phyloP scores from a whole-genome alignment of 768 basidiomycete genomes.

The Multifurca ochricompacta region DNA sequence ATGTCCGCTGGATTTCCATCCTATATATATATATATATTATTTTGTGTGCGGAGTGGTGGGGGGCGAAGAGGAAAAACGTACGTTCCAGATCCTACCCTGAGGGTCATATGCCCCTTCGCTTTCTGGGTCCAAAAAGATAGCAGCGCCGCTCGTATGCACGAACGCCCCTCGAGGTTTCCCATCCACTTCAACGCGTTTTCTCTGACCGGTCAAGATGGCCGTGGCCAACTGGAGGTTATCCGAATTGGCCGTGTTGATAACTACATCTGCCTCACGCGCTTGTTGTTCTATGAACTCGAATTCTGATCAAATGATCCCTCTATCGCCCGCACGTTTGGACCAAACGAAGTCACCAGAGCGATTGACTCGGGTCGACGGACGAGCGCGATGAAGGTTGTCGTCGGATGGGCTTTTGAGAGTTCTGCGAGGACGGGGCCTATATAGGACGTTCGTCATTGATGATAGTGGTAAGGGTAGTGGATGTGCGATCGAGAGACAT shows the following conservation, averaged over 20 bases:
- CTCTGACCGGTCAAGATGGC: slow-evolving; percentile 12
- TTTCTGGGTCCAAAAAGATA: not conserved
- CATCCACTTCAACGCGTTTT: slow-evolving; percentile 1
- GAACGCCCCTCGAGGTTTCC: not conserved
- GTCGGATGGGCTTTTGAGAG: not conserved
- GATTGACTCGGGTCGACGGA: not conserved
- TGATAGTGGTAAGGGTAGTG: no score
- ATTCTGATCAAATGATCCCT: not conserved
- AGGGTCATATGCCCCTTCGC: slow-evolving; percentile 6
- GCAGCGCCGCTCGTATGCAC: slow-evolving; percentile 15
- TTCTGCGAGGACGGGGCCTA: no score
- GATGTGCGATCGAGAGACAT: slow-evolving; percentile 4
- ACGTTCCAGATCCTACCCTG: slow-evolving; percentile 11
- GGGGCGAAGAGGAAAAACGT: no score
- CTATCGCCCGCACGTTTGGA: not conserved
- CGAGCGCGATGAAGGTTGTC: not conserved
- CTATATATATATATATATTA: not conserved
- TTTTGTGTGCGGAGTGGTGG: no score
- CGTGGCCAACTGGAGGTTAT: no score
- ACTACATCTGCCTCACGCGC: not conserved
- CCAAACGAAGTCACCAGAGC: not conserved
- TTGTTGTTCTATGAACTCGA: slow-evolving; percentile 3
- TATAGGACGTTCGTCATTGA: no score
- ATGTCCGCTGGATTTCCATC: slow-evolving; percentile 13
- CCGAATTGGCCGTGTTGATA: not conserved